Evolutionary conservation across 2,329 filamentous ascomycete species (phyloP), one percentile per base, ranked within the genome.

Genomic region (Huntiella abstrusa): DNA sequence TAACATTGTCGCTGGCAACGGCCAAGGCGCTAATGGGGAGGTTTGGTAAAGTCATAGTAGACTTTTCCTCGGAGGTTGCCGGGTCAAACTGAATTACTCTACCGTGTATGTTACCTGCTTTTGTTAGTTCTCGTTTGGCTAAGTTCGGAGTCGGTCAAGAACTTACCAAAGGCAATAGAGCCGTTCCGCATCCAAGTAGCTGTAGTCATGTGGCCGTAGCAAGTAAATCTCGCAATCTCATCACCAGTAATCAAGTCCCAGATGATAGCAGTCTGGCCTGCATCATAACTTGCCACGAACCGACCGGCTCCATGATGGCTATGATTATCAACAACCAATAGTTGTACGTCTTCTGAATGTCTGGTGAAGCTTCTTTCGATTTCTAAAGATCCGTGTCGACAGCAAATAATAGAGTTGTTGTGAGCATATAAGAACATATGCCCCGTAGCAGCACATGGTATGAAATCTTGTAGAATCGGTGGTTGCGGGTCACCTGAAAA

Each of bases 141-240:
- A 16, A 16, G 16, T 16, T 16, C 16, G 16, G 16, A 16, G 16
- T 16, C 2, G 16, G 16, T 16, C 35, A 22, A 11, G 22, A 41
- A 46, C 77, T 95, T 95, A 49, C 91, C 91, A 67, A 96, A 96
- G 34, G 85, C 88, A 53, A 98, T 80, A 63, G 94, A 93, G 46
- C 91, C 91, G 63, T 95, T 95, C 39, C 80, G 75, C 87, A 98
- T 95, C 85, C 91, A 98, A 10, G 83, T 71, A 34, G 87, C 88
- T 28, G 84, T 80, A 16, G 78, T 79, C 52, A 96, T 71, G 53
- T 83, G 75, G 57, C 93, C 85, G 57, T 93, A 95, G 0, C 87
- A 91, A 17, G 80, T 79, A 64, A 96, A 96, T n/a, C 87, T 75
- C 35, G 88, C 79, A 49, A 95, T 73, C 61, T 95, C 86, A 50